Conservation (phyloP, 2,329 filamentous ascomycete species). For the Sclerotiophoma versabilis region DNA sequence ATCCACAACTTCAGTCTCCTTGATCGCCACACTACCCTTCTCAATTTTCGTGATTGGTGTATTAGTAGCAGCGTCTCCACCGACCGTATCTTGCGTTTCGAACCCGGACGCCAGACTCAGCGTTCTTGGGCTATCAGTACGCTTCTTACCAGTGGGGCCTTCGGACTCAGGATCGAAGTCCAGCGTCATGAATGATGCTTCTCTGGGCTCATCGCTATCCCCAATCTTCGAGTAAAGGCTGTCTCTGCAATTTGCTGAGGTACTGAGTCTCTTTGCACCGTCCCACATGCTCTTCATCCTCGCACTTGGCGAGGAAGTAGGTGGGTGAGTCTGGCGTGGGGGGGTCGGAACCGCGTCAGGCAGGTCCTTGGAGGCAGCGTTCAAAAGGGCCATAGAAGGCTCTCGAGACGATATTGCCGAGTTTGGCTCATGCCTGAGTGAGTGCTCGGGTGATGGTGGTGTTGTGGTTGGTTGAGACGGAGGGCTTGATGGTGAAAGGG, state of each 20-base stretch:
- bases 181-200: conserved; percentile 23
- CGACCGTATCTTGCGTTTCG: conserved; percentile 27
- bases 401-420: conserved; percentile 22
- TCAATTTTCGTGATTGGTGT: conserved; percentile 1
- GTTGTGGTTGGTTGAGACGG: conserved; percentile 22
- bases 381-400: conserved; percentile 29
- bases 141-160: conserved; percentile 1
- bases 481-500: conserved; percentile 19
- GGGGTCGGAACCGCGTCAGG: conserved; percentile 32
- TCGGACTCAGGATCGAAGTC: conserved; percentile 27
- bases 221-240: conserved; percentile 24
- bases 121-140: conserved; percentile 13
- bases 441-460: conserved; percentile 20
- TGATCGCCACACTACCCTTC: background rate
- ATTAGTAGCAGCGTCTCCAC: conserved; percentile 9
- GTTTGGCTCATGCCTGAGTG: conserved; percentile 14
- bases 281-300: conserved; percentile 40
- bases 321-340: conserved; percentile 26
- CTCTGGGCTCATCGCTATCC: conserved; percentile 4
- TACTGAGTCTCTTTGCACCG: conserved; percentile 22
- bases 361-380: conserved; percentile 33
- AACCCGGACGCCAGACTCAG: conserved; percentile 24
- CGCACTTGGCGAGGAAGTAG: conserved; percentile 24
- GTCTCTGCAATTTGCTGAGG: conserved; percentile 18
- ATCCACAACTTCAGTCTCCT: conserved; percentile 6